Evolutionary conservation across 495 filamentous ascomycete species (phyloP), one percentile per base, ranked within the genome.

Genomic region (Daldinia caldariorum): DNA sequence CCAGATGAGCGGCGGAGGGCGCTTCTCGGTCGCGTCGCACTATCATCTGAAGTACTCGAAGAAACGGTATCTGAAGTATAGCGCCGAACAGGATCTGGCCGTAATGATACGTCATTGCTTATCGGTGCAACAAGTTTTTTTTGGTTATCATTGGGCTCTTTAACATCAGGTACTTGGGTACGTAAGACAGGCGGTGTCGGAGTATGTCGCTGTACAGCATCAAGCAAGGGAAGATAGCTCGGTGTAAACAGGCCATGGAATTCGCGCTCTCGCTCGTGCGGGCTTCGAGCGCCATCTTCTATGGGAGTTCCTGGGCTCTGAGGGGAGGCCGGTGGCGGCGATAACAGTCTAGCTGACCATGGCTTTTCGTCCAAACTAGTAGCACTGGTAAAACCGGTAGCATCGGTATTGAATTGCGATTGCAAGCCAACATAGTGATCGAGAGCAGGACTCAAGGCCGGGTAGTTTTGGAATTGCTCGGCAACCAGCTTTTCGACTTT

Each of bases 201-300:
- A 29, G 41, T 67, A 50, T 50, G 63, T 60, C 78, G 80, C 45
- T 79, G 74, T 34, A 72, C 74, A 57, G 79, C 78, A 64, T 86
- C 86, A 41, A 89, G 84, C 41, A 89, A 77, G 51, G 86, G 86
- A 37, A 89, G 80, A 70, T 86, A 89, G 57, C 76, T 82, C 20
- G 87, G 87, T 13, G 86, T 89, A 71, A 89, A 89, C 18, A 89
- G 67, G 38, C 86, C 87, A 38, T 85, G 83, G 64, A 89, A 86
- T 63, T 88, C 86, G 61, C 79, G 78, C 68, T 87, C 86, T 31
- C 83, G 82, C 56, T 84, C 83, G 76, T 85, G 82, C 43, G 82
- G 80, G 38, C 76, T 82, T 43, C 78, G 59, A 22, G 76, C 74
- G 61, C 70, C 67, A 6, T 83, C 78, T 61, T 76, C 74, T 26